Conservation (phyloP, 495 filamentous ascomycete genomes). For the Cetradonia linearis region DNA sequence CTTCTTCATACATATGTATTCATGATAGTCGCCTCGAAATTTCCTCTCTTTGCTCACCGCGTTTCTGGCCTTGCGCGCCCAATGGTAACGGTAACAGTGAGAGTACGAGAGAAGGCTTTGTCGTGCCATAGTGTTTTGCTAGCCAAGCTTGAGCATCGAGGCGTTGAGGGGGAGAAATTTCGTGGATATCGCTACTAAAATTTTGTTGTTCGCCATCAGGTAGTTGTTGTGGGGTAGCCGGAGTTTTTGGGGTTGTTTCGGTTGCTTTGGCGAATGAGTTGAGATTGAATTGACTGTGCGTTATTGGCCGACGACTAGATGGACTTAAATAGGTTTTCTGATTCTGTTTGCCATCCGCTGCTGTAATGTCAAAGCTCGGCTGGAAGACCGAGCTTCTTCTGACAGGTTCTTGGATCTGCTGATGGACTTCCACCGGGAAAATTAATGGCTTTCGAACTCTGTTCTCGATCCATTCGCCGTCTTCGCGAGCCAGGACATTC, state of each 20-base stretch:
- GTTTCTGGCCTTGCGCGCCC: neutral
- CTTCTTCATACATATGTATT: conserved; percentile 3
- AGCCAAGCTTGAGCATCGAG: neutral
- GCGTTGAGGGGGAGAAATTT: neutral
- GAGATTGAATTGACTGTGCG: neutral
- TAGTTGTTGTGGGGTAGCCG: neutral
- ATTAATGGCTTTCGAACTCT: neutral
- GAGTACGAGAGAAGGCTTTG: conserved; percentile 1
- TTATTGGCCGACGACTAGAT: neutral
- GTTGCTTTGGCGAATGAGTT: neutral
- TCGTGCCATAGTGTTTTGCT: neutral
- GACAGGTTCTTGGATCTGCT: neutral
- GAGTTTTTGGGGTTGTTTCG: neutral
- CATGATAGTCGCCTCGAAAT: neutral
- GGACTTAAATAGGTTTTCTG: neutral
- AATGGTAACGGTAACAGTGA: neutral
- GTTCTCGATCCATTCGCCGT: conserved; percentile 2
- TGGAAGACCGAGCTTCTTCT: neutral
- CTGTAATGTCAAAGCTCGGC: neutral
- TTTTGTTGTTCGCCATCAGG: neutral
- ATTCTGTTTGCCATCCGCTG: neutral
- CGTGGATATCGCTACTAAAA: too few relatives aligned
- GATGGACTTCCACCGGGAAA: neutral
- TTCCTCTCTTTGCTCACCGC: conserved; percentile 5
- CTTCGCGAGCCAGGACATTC: neutral